phyloP scores from a whole-genome alignment of 768 basidiomycete species.

The Amanita exitialis region DNA sequence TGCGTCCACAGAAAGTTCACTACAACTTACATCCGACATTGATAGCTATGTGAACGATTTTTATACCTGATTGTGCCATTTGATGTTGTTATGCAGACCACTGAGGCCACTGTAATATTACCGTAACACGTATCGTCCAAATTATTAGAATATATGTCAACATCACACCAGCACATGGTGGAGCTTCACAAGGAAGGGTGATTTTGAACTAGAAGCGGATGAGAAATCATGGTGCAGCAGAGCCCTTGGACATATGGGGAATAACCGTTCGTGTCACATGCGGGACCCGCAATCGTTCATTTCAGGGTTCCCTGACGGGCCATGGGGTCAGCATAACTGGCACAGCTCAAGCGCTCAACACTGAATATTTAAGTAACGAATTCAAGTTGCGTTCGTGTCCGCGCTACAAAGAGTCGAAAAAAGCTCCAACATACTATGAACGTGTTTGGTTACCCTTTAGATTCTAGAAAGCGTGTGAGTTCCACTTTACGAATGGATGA shows the following conservation, averaged over 20 bases:
- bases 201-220: background rate
- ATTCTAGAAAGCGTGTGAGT: background rate
- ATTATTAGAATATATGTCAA: background rate
- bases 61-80: background rate
- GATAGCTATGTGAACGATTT: background rate
- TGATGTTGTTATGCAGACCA: background rate
- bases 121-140: background rate
- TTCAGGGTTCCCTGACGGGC: background rate
- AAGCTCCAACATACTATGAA: background rate
- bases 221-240: background rate
- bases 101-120: background rate
- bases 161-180: background rate
- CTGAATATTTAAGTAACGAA: too few relatives aligned
- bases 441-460: background rate
- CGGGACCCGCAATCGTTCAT: background rate
- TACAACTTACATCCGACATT: background rate
- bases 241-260: background rate
- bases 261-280: background rate
- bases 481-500: background rate
- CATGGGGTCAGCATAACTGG: background rate
- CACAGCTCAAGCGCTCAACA: background rate
- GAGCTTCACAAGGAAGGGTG: background rate
- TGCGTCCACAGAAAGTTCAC: conserved; percentile 14
- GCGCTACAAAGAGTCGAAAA: background rate
- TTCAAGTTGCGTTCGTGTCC: too few relatives aligned